Evolutionary conservation across 306 rosid genomes (phyloP).

Genomic region (Crataegus laevigata): DNA sequence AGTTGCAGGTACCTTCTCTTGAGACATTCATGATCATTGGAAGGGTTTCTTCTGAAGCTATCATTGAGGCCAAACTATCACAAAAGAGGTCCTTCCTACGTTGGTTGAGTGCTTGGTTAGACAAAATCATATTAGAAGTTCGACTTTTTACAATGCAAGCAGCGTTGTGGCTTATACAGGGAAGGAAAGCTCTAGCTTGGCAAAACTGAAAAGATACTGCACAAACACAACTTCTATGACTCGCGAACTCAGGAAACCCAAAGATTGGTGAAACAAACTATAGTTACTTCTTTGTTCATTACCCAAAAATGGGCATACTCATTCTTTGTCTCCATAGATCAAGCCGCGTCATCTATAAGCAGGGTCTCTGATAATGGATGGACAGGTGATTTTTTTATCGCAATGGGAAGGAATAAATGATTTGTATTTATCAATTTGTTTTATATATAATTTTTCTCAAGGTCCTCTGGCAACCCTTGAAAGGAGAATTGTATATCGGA

Average conservation of each 20-base stretch:
- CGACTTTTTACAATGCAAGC: slow-evolving; percentile 65
- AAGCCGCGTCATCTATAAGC: background rate
- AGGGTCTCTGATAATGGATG: slow-evolving; percentile 7
- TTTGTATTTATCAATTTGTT: background rate
- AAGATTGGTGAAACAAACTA: background rate
- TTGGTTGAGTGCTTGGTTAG: slow-evolving; percentile 50
- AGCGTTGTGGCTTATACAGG: slow-evolving; percentile 64
- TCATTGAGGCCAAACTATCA: slow-evolving; percentile 57
- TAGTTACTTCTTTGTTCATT: background rate
- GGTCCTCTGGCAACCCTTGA: background rate
- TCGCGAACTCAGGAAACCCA: background rate
- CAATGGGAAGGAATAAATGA: background rate
- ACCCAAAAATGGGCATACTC: slow-evolving; percentile 20
- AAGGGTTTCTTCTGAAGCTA: slow-evolving; percentile 80
- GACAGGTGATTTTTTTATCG: slow-evolving; percentile 3
- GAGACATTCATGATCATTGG: slow-evolving; percentile 81
- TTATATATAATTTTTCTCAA: background rate
- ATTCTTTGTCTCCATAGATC: slow-evolving; percentile 44
- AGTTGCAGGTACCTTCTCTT: slow-evolving; percentile 82
- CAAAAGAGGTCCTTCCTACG: slow-evolving; percentile 48
- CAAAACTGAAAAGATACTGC: slow-evolving; percentile 18
- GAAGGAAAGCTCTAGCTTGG: slow-evolving; percentile 47
- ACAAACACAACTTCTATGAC: background rate
- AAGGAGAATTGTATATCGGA: background rate
- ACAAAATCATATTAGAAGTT: slow-evolving; percentile 52